Evolutionary conservation across 1,139 yeast genomes (phyloP), one percentile per base, ranked within the genome.

Genomic region (Kodamaea sp.): DNA sequence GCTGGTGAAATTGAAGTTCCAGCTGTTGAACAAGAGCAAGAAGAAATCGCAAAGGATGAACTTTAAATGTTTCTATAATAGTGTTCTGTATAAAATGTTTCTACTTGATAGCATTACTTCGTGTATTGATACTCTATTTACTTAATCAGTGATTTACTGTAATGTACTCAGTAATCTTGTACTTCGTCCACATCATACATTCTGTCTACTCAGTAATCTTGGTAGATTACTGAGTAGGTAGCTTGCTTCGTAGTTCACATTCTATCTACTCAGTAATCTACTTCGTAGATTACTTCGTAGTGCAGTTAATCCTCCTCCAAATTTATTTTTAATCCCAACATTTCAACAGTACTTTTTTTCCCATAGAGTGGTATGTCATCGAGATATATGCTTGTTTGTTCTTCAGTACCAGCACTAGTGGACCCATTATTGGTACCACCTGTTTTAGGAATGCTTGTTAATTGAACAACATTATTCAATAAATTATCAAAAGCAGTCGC

Each of bases 1-100:
- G 60, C 76, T 46, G 82, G 83, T 34, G 75, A 70, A 48, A 43
- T 70, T 36, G 61, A 61, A 5, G 53, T 62, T 31, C 67, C 56
- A 36, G 31, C 27, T 24, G 54, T 45, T 26, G 45, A 41, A 23
- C 46, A 31, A 23, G 45, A 47, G 29, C 47, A 39, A 11, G 43
- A 36, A 27, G 46, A 37, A 11, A 27, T 23, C 15, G 43, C 41
- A 8, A 59, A 59, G 45, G 69, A 63, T 49, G 70, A 63, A 44
- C 58, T 63, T 45, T 62, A 53, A 43, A 5, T 20, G 10, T n/a
- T 20, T 29, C 20, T 9, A 11, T n/a, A 11, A 9, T 24, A 28
- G 27, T 24, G 5, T n/a, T 25, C 11, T 20, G 15, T 25, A 22
- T n/a, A n/a, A n/a, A n/a, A n/a, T n/a, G n/a, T n/a, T 8, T n/a